Evolutionary conservation across 2,329 filamentous ascomycete genomes (phyloP), one percentile per base, ranked within the genome.

Genomic region (Cercospora nicotianae): DNA sequence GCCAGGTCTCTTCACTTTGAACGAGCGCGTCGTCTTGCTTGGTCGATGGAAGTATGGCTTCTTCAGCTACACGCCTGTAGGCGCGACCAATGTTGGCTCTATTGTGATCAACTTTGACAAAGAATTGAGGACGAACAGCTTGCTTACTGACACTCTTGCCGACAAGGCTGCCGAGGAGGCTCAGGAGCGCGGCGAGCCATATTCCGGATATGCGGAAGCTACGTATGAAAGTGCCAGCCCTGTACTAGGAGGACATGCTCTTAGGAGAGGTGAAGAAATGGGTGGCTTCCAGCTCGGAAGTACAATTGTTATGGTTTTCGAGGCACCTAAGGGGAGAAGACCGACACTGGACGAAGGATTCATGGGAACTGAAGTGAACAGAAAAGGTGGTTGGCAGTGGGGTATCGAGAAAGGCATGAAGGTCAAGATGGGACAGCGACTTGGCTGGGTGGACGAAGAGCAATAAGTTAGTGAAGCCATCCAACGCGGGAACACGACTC

Each of bases 51-150:
- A 94, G 65, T 96, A 93, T 87, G 95, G 95, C 18, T 98, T 99
- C 86, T 99, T 99, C 84, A 91, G 90, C 72, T 97, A 93, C 81
- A 94, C 93, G 0, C 94, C 96, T 13, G 95, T 99, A 36, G 95
- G 95, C 70, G 95, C 95, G 7, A 99, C 95, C 23, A 99, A 99
- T 75, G 95, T 99, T 55, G 95, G 95, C 65, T 96, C 92, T 68
- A 98, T 99, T 81, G 91, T 92, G 78, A 88, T 99, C 83, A 97
- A 99, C 82, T 99, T 99, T 79, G 96, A 99, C 81, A 86, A 90
- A 68, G 95, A 99, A 81, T 84, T 99, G 69, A 90, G 94, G 71
- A 96, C 96, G 62, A 99, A 99, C 81, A 93, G 89, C 73, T 84
- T 99, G 63, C 90, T 91, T 3, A 97, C 94, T 2, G 95, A 99